Base-by-base conservation (phyloP, 352 stramenopile species). In the Phytophthora litchii region DNA sequence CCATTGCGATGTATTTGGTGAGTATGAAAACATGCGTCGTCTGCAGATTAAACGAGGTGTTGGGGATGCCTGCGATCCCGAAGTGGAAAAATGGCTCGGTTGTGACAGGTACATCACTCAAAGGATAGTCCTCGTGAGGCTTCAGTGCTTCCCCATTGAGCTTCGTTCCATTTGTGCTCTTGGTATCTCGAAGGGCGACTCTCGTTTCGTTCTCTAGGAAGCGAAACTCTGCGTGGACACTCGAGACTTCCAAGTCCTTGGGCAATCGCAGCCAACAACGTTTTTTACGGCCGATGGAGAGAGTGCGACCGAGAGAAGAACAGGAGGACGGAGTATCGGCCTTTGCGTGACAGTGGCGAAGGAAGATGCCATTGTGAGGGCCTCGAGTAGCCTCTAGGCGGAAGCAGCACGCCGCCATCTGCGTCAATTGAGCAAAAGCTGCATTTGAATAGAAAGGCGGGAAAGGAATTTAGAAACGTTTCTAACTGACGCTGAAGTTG, bases 151-250 rank as follows among this genome's bases (percentile, higher is more conserved):
- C 54, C 14, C 73, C 77, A 46, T 89, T 89, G 31, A 84, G 32
- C 44, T 75, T 76, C 14, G 80, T 76, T 17, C 80, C 80, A 42
- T 89, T 89, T 23, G 80, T 89, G 57, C 77, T 87, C 40, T 72
- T 70, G n/a, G 53, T 21, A 44, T 89, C 80, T 8, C 66, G 43
- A 29, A 77, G 9, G 14, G 55, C 46, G 5, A 70, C 20, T 23
- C 20, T 31, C 8, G 25, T 40, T 1, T 9, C 53, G 2, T 12
- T 36, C 29, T 35, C 50, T 19, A 51, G 14, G 11, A 67, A 54
- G 19, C 55, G 57, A 61, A 89, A 51, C 58, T 87, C 70, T 5
- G 77, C 77, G 46, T 89, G 80, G 27, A 71, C 37, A 4, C 73
- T 78, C 2, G 80, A 89, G 1, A 89, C 75, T 60, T 89, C 80